Evolutionary conservation across 345 rosid genomes (phyloP), one percentile per base, ranked within the genome.

Genomic region (Carallia pectinifolia): DNA sequence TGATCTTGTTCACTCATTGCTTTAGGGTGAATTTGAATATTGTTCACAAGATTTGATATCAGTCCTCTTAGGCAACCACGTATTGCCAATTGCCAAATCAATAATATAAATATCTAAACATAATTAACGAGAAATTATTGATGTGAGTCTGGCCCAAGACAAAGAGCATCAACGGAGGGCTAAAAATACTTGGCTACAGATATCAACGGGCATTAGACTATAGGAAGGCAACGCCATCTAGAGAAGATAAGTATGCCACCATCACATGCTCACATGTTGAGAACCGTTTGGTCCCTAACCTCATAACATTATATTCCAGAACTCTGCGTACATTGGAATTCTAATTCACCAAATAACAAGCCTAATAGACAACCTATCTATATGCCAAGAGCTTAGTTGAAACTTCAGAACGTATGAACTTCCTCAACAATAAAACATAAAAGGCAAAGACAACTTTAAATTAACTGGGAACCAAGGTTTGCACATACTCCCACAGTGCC

Each of bases 401-500:
- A 53, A 40, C 40, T 56, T 19, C 6, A 56, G 60, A 9, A 8
- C n/a, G 60, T 27, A 61, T 66, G 44, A 38, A 62, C 5, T 60
- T 60, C 60, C 31, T 59, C 30, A 33, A 39, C 1, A 9, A 61
- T 52, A 54, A 53, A 31, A 48, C 29, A n/a, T 47, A 16, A 62
- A 53, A 37, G 47, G 40, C 19, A 47, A 48, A 61, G 23, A 29
- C 38, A 54, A 47, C 7, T 70, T 39, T 53, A 33, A 70, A 53
- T 23, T 34, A 71, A 50, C 7, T 56, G 15, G 60, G 23, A 53
- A 37, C 33, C 44, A 40, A 23, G 23, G 63, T 56, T 55, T 68
- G 27, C 67, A 84, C 98, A 70, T 92, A 95, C 98, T 80, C 99
- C 99, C 58, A 92, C 86, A 50, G 99, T 92, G 81, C 99, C 99